phyloP scores from a whole-genome alignment of 2,329 filamentous ascomycete genomes.

The Stemphylium lycopersici region DNA sequence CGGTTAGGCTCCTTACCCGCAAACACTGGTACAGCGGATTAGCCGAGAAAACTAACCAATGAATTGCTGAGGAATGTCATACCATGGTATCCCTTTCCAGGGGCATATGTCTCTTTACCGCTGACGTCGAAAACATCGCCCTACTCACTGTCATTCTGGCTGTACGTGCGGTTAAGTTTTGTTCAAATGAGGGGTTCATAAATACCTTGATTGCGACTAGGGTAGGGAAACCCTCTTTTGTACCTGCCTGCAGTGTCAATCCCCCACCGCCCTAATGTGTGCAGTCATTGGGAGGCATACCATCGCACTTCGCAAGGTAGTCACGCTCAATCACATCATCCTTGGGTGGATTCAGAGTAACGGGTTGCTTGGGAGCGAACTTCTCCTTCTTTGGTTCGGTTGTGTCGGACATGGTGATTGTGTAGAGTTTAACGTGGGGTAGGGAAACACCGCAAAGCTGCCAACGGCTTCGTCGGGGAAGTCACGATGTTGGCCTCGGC shows the following conservation, averaged over 20 bases:
- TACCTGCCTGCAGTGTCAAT: conserved; percentile 56
- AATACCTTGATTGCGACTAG: conserved; percentile 65
- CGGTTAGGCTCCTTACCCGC: conserved; percentile 95
- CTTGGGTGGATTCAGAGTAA: conserved; percentile 82
- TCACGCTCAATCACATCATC: conserved; percentile 83
- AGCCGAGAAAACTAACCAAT: conserved; percentile 5
- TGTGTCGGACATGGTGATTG: conserved; percentile 39
- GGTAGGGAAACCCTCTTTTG: conserved; percentile 65
- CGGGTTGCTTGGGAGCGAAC: conserved; percentile 79
- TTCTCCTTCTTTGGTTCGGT: conserved; percentile 53
- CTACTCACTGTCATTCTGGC: conserved; percentile 52
- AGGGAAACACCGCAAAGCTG: conserved; percentile 3
- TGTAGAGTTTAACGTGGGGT: conserved; percentile 3
- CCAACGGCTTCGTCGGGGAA: conserved; percentile 1
- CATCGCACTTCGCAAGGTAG: conserved; percentile 80
- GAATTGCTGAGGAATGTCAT: conserved; percentile 40
- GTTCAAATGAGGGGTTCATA: background rate
- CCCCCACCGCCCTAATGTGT: background rate
- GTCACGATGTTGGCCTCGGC: conserved; percentile 19
- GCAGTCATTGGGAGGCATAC: conserved; percentile 57
- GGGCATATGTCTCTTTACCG: conserved; percentile 84
- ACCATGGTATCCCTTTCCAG: conserved; percentile 86
- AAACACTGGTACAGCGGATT: conserved; percentile 70
- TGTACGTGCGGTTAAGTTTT: background rate
- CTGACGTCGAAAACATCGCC: conserved; percentile 94